Evolutionary conservation across 2,329 filamentous ascomycete genomes (phyloP).

Genomic region (Biscogniauxia marginata): DNA sequence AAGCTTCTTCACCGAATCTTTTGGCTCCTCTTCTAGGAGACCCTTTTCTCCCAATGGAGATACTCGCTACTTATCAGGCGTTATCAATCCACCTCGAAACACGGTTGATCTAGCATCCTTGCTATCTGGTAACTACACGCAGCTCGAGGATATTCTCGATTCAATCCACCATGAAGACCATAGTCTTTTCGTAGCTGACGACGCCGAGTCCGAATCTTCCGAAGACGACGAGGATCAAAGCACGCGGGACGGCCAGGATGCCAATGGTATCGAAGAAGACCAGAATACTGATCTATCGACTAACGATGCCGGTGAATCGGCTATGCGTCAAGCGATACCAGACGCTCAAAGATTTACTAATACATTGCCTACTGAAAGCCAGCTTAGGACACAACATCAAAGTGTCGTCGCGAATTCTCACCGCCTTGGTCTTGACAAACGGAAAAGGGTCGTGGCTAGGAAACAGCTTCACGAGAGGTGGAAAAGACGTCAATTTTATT

Average conservation of each 20-base stretch:
- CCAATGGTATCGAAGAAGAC: conserved; percentile 16
- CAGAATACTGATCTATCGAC: conserved; percentile 10
- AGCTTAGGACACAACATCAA: conserved; percentile 38
- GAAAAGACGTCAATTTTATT: conserved; percentile 75
- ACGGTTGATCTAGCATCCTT: conserved; percentile 31
- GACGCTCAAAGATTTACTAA: conserved; percentile 32
- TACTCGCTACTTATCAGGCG: conserved; percentile 28
- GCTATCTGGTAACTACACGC: conserved; percentile 29
- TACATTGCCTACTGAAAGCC: conserved; percentile 39
- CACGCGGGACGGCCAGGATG: conserved; percentile 18
- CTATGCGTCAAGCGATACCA: conserved; percentile 11
- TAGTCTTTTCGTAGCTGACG: conserved; percentile 13
- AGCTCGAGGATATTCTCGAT: conserved; percentile 33
- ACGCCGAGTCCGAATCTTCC: conserved; percentile 25
- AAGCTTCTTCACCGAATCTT: conserved; percentile 34
- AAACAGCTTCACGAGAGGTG: conserved; percentile 67
- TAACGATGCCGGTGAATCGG: conserved; percentile 4
- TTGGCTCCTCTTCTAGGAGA: conserved; percentile 28
- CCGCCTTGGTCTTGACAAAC: conserved; percentile 37
- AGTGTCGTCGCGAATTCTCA: conserved; percentile 35
- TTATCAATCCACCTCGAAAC: conserved; percentile 33
- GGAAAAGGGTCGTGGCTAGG: conserved; percentile 43
- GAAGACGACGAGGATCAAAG: conserved; percentile 27
- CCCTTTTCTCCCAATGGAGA: conserved; percentile 26
- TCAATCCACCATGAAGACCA: conserved; percentile 27